A percentile compares a stretch with the other conserved stretches of the same genome.
These are phyloP conservation scores for Diospyros kaki DNA, from an alignment of 148 eudicot species.

Conservation along the genomic window DNA sequence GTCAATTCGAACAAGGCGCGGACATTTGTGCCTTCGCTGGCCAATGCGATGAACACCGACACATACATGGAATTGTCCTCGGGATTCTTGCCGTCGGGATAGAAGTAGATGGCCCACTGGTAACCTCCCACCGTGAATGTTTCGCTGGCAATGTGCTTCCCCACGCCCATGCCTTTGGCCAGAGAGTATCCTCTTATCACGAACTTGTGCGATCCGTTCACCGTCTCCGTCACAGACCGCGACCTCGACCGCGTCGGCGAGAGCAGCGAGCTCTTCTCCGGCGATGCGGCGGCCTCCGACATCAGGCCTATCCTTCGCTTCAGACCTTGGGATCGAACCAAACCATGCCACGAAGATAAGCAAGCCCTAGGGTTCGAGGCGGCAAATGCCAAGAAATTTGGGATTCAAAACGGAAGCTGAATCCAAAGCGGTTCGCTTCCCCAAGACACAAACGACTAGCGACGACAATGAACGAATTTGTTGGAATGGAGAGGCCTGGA, in stretches of 20 bases:
- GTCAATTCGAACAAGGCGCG: conserved; percentile 22
- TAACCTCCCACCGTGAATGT: conserved; percentile 19
- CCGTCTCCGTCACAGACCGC: conserved; percentile 18
- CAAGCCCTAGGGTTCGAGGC: no score
- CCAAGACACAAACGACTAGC: no score
- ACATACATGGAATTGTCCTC: conserved; percentile 18
- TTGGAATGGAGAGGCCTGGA: no score
- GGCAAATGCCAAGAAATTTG: no score
- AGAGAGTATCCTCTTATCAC: conserved; percentile 16
- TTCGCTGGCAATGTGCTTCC: conserved; percentile 25
- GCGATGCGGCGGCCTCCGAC: neutral
- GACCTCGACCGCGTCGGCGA: conserved; percentile 9
- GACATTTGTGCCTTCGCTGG: conserved; percentile 21
- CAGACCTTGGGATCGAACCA: no score
- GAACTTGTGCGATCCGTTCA: conserved; percentile 20
- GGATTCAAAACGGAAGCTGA: no score
- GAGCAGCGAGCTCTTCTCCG: conserved; percentile 4
- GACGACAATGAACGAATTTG: no score
- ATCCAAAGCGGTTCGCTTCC: no score
- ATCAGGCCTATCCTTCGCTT: no score
- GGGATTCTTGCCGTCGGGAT: conserved; percentile 23
- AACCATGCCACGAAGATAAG: no score
- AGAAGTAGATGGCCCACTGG: conserved; percentile 22
- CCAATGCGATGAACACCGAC: conserved; percentile 17
- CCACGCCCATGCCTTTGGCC: conserved; percentile 21